A percentile compares a stretch with the other conserved stretches of the same genome.
phyloP scores from a whole-genome alignment of 2,329 filamentous ascomycete species.

The Graphilbum fragrans region DNA sequence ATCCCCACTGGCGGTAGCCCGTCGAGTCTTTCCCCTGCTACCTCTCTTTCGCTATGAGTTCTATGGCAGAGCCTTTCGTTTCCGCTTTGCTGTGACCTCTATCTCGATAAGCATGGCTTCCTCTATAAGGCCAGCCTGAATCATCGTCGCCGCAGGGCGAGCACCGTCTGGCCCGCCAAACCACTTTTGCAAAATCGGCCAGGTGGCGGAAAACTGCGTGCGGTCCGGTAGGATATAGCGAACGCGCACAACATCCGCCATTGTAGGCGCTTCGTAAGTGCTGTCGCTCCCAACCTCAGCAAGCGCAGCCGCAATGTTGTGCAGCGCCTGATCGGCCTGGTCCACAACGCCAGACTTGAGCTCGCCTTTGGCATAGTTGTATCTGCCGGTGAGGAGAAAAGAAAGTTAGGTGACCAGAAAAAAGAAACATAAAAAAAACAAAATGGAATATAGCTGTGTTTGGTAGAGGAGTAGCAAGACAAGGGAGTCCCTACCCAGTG shows the following conservation, averaged over 20 bases:
- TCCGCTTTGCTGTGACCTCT: conserved; percentile 19
- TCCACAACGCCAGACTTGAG: conserved; percentile 27
- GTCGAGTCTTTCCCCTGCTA: too few species aligned
- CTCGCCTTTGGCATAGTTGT: conserved; percentile 34
- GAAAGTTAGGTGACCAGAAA: background rate
- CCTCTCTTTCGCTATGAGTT: background rate
- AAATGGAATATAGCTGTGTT: background rate
- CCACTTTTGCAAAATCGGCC: conserved; percentile 37
- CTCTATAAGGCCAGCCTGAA: conserved; percentile 37
- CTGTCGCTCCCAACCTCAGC: conserved; percentile 24
- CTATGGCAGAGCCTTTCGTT: background rate
- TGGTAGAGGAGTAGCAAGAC: too few species aligned
- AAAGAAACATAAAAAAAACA: background rate
- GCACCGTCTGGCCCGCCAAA: conserved; percentile 32
- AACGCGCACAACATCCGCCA: conserved; percentile 37
- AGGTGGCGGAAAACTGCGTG: conserved; percentile 32
- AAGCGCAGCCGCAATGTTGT: conserved; percentile 33
- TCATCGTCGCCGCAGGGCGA: conserved; percentile 41
- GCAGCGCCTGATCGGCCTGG: conserved; percentile 36
- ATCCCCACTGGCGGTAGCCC: too few species aligned
- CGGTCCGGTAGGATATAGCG: conserved; percentile 37
- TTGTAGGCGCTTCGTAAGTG: conserved; percentile 5
- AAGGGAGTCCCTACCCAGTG: conserved; percentile 27
- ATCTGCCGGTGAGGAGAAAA: conserved; percentile 19
- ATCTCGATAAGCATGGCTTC: conserved; percentile 30